Percentiles rank a stretch among this genome's conserved stretches.
These are phyloP conservation scores for Eutrema yunnanense DNA, from an alignment of 345 rosid species.

Conservation along the genomic window DNA sequence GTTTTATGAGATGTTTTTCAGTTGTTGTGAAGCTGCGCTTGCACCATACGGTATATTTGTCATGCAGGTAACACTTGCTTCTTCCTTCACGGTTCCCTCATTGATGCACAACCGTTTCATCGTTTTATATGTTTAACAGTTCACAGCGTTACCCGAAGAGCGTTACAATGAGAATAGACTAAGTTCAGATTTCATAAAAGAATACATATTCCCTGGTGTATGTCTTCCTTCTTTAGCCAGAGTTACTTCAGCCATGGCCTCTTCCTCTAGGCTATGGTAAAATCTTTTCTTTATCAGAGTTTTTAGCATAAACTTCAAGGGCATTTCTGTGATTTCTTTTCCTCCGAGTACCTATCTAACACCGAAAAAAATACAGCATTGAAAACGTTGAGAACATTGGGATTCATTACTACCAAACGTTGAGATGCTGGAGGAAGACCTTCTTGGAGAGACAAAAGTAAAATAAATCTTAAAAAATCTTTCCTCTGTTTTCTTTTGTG, in stretches of 20 bases:
- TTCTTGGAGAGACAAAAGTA: slow-evolving; percentile 71
- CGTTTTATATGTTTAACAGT: slow-evolving; percentile 22
- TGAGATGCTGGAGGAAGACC: slow-evolving; percentile 65
- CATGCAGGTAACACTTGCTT: slow-evolving; percentile 47
- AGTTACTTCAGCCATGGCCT: slow-evolving; percentile 63
- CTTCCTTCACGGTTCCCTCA: not conserved
- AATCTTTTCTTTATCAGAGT: not conserved
- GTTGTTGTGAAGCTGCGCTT: slow-evolving; percentile 60
- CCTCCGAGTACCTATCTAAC: not conserved
- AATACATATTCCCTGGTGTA: slow-evolving; percentile 83
- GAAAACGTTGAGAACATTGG: slow-evolving; percentile 85
- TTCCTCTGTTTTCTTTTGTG: not conserved
- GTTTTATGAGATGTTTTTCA: slow-evolving; percentile 63
- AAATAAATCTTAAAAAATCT: not conserved
- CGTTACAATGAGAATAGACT: slow-evolving; percentile 55
- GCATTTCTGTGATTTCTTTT: too few species aligned
- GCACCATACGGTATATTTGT: slow-evolving; percentile 63
- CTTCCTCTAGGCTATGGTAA: slow-evolving; percentile 69
- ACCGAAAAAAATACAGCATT: slow-evolving; percentile 35
- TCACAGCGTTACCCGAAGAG: slow-evolving; percentile 70
- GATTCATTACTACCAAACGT: slow-evolving; percentile 68
- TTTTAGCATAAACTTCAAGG: too few species aligned
- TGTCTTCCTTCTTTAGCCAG: slow-evolving; percentile 74
- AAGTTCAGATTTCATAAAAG: slow-evolving; percentile 70
- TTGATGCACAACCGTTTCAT: not conserved